Percentiles rank a stretch among this genome's conserved stretches.
Evolutionary conservation across 148 eudicot genomes (phyloP).

Genomic region (Camellia granthamiana): DNA sequence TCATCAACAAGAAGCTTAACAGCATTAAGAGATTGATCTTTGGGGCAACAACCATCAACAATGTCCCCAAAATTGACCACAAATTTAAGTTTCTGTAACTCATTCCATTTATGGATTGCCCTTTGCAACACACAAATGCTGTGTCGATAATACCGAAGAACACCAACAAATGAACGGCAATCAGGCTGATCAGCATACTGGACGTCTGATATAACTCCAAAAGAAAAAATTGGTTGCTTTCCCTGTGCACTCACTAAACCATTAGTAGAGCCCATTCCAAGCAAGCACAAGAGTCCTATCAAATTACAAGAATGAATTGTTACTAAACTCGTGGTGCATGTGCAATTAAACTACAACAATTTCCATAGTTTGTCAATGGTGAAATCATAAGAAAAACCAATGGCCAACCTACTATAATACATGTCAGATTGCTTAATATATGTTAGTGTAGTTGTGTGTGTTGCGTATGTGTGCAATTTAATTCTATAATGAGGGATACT

Average conservation of each 20-base stretch:
- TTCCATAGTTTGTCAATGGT: not conserved
- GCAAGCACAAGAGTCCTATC: not conserved
- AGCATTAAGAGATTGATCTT: constrained; percentile 63
- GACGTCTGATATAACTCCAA: constrained; percentile 86
- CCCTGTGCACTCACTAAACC: constrained; percentile 44
- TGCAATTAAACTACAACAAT: not conserved
- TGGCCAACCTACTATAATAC: not conserved
- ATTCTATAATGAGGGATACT: not conserved
- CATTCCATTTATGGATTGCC: constrained; percentile 76
- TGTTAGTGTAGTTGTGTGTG: not conserved
- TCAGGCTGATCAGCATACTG: constrained; percentile 93
- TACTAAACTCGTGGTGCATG: not conserved
- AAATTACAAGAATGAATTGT: not conserved
- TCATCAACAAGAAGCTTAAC: constrained; percentile 49
- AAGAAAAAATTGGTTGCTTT: constrained; percentile 74
- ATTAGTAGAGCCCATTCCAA: constrained; percentile 34
- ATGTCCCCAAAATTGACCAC: constrained; percentile 81
- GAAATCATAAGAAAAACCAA: not conserved
- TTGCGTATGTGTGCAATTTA: no score
- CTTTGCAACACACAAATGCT: constrained; percentile 74
- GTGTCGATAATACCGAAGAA: constrained; percentile 84
- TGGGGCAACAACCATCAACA: constrained; percentile 91
- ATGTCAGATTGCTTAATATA: not conserved
- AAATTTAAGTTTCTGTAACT: constrained; percentile 49
- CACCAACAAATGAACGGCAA: constrained; percentile 75